A percentile compares a stretch with the other conserved stretches of the same genome.
phyloP scores from a whole-genome alignment of 805 yeast genomes.

The Yamadazyma takamatsuzukensis region DNA sequence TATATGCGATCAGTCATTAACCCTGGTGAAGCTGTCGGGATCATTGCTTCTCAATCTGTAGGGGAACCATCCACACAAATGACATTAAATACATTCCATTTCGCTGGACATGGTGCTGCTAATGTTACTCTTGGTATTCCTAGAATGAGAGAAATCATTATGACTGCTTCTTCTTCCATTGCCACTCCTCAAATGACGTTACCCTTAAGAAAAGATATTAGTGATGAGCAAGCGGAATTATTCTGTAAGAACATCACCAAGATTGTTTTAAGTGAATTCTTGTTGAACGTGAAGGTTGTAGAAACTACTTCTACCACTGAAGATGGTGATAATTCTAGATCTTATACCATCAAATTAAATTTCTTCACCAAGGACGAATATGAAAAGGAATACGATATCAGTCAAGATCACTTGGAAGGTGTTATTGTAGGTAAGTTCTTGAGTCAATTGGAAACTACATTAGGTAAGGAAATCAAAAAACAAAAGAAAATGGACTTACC shows the following conservation, averaged over 20 bases:
- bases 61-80: conserved; percentile 99
- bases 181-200: conserved; percentile 99
- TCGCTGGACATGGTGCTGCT: conserved; percentile 99
- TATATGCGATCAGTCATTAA: conserved; percentile 93
- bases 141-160: conserved; percentile 98
- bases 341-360: conserved; percentile 69
- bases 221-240: conserved; percentile 83
- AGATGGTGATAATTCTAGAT: conserved; percentile 52
- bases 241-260: conserved; percentile 88
- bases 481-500: conserved; percentile 65
- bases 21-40: conserved; percentile 99
- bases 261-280: conserved; percentile 82
- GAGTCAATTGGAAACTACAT: conserved; percentile 63
- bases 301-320: conserved; percentile 75
- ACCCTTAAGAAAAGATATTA: conserved; percentile 76
- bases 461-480: conserved; percentile 76
- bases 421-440: conserved; percentile 67
- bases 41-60: conserved; percentile 95
- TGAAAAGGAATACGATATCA: conserved; percentile 82
- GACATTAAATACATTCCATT: conserved; percentile 96
- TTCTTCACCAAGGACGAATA: conserved; percentile 79
- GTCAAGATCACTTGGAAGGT: conserved; percentile 71
- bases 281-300: conserved; percentile 78
- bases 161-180: conserved; percentile 95
- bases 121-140: conserved; percentile 99